Evolutionary conservation across 2,329 filamentous ascomycete genomes (phyloP), one percentile per base, ranked within the genome.

Genomic region (Aspergillus terreus): DNA sequence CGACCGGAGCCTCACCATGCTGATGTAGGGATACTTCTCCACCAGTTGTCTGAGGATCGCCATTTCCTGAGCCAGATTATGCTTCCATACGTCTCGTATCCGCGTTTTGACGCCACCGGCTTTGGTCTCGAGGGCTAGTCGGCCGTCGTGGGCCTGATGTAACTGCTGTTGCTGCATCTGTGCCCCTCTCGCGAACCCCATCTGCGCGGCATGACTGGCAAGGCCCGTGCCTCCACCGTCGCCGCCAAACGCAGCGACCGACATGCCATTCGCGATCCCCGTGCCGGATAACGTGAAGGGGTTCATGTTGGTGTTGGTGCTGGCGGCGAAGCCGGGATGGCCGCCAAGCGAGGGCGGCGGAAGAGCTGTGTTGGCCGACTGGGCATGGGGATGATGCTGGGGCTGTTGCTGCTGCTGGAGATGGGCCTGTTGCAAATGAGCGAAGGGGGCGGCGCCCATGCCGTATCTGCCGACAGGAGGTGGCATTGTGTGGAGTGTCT

Each of bases 41-140:
- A 97, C 84, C 63, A 97, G 76, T 53, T 88, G 84, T 69, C 92
- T 82, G 60, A 99, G 73, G 46, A 88, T 78, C 7, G 84, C 86
- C 87, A 99, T 94, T 76, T 99, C 94, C 66, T 95, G 88, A 23
- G 89, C 83, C 57, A 97, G 75, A 65, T 97, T 97, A 62, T 90
- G 84, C 69, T 87, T 88, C 94, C 94, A 99, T 36, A 99, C 94
- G 65, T 99, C 92, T 58, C 92, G 83, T 85, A 97, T 97, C 69
- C 91, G 82, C 56, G 85, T 83, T 65, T 90, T 90, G 30, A 77
- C 78, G 15, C 81, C 81, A 54, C 82, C 79, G 51, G 69, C 69
- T 72, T 82, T 83, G 70, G 71, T 73, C 61, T 71, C 80, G 67
- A 82, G 76, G 49, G 81, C 76, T 50, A 76, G 70, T 54, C 79